A percentile compares a stretch with the other conserved stretches of the same genome.
These are phyloP conservation scores for Cyclotella cryptica DNA, from an alignment of 108 stramenopile genomes.

Conservation along the genomic window DNA sequence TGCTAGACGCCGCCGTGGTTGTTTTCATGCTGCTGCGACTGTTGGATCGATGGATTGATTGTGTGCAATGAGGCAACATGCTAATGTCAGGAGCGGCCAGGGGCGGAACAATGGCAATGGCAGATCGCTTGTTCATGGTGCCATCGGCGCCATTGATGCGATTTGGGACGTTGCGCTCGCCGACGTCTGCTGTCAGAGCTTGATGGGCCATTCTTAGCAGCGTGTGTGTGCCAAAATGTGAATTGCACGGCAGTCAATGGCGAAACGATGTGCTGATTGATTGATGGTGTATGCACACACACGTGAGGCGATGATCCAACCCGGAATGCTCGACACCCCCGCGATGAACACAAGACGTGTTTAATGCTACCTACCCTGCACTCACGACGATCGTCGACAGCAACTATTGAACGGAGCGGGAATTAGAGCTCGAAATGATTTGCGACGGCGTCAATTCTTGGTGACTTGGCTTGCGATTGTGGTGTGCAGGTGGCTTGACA, in stretches of 20 bases:
- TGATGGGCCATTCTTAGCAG: constrained; percentile 15
- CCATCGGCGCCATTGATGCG: neutral
- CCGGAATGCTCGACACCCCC: too few relatives aligned
- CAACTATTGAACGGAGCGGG: too few relatives aligned
- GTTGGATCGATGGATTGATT: neutral
- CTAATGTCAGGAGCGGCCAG: neutral
- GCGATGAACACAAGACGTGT: too few relatives aligned
- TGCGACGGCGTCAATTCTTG: too few relatives aligned
- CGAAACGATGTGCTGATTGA: neutral
- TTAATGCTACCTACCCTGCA: too few relatives aligned
- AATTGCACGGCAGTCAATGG: neutral
- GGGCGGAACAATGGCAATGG: neutral
- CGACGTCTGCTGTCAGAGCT: neutral
- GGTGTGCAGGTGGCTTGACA: too few relatives aligned
- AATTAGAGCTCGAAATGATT: too few relatives aligned
- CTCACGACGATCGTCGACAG: too few relatives aligned
- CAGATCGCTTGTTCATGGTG: neutral
- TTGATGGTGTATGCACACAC: neutral
- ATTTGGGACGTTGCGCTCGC: neutral
- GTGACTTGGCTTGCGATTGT: too few relatives aligned
- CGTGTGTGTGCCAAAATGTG: constrained; percentile 9
- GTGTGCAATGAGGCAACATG: neutral
- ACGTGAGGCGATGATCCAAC: too few relatives aligned
- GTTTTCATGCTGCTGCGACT: neutral
- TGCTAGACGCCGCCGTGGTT: neutral